These are phyloP conservation scores for Chalciporus pseudorubinellus DNA, from an alignment of 768 basidiomycete genomes.

Conservation along the genomic window DNA sequence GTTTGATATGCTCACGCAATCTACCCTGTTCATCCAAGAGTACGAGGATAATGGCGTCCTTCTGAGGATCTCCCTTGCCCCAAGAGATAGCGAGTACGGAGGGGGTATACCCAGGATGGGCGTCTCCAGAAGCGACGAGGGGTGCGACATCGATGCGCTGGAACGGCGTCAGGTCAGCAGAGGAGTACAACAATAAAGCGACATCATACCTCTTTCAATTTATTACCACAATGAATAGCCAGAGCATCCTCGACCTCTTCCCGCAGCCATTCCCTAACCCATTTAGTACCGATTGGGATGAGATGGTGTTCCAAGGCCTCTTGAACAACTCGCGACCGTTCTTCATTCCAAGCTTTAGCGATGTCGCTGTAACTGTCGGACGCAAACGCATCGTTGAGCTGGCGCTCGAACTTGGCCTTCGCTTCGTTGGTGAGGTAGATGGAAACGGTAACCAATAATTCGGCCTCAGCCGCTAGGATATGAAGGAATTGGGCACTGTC, in stretches of 20 bases:
- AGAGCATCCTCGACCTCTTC: conserved; percentile 89
- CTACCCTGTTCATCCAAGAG: conserved; percentile 87
- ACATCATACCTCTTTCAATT: conserved; percentile 65
- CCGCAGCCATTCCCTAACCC: conserved; percentile 84
- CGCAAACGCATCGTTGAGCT: conserved; percentile 76
- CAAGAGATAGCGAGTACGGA: conserved; percentile 89
- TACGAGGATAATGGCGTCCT: conserved; percentile 83
- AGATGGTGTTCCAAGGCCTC: conserved; percentile 78
- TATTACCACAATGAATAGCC: conserved; percentile 61
- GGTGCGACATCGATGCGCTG: conserved; percentile 86
- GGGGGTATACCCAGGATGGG: conserved; percentile 69
- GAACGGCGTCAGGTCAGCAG: conserved; percentile 12
- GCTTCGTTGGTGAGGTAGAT: conserved; percentile 64
- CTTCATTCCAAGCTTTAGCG: conserved; percentile 87
- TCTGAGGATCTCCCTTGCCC: conserved; percentile 92
- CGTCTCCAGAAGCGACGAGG: conserved; percentile 50
- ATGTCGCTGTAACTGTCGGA: conserved; percentile 84
- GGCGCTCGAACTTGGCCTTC: conserved; percentile 66
- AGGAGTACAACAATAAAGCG: not conserved
- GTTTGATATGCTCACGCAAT: conserved; percentile 82
- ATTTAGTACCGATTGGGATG: conserved; percentile 82
- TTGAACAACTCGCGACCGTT: conserved; percentile 74
- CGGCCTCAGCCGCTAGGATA: conserved; percentile 88
- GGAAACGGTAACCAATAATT: conserved; percentile 76
- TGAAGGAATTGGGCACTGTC: conserved; percentile 80